Evolutionary conservation across 1,284 basidiomycete species (phyloP), one percentile per base, ranked within the genome.

Genomic region (Rhodofomes roseus): DNA sequence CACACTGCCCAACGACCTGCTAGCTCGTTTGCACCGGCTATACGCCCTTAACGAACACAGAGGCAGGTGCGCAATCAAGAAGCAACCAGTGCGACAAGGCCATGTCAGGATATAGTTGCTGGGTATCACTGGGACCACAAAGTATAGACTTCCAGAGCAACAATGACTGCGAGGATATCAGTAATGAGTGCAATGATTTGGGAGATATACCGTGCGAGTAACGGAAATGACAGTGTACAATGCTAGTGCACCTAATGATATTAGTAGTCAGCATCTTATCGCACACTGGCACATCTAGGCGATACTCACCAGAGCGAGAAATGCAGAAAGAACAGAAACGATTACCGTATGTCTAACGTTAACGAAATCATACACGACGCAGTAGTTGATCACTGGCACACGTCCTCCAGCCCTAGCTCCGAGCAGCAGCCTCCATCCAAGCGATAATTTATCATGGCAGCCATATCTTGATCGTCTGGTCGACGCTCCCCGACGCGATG

Each of bases 401-500:
- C 25, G 18, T 11, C 31, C 31, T 34, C 31, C 31, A 34, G 31
- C 29, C 48, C 55, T 20, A 36, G n/a, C 18, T 52, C 50, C 50
- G 50, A 52, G 31, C 34, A 51, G 50, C 50, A 36, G 31, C 31
- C 50, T 34, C 50, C 18, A 16, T 50, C 29, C 46, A n/a, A 16
- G 34, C 11, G 29, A 52, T 52, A 52, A 52, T 18, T 66, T 56
- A 70, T 48, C 46, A 48, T 65, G 69, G 69, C 50, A 68, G 64
- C 69, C 69, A 70, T 22, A 70, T 66, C 66, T 70, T 55, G 77
- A 77, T 59, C 76, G 68, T 36, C 78, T 81, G 78, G 72, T 90
- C 87, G 23, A 84, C 84, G 56, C 82, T 82, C 6, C 85, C 85
- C 2, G 85, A 85, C 3, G 87, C 87, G 51, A 88, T 70, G n/a